These are phyloP conservation scores for Neurospora hispaniola DNA, from an alignment of 495 filamentous ascomycete species.

Conservation along the genomic window DNA sequence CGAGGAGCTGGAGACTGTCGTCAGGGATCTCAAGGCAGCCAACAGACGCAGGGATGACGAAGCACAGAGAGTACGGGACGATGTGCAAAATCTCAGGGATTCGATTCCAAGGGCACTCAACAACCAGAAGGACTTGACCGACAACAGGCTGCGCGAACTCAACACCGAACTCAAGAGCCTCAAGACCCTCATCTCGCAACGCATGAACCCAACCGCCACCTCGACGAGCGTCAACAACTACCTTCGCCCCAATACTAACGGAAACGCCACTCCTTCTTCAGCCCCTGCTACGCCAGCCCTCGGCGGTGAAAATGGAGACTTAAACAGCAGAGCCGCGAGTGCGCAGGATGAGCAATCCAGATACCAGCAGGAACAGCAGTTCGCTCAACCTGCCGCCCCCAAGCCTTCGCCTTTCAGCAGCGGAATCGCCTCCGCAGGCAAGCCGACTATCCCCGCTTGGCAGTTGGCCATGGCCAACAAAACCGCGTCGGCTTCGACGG, in stretches of 20 bases:
- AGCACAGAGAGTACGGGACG: slow-evolving; percentile 70
- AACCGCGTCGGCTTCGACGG: slow-evolving; percentile 17
- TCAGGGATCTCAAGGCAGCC: slow-evolving; percentile 68
- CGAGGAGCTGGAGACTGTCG: slow-evolving; percentile 70
- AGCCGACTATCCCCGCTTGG: slow-evolving; percentile 81
- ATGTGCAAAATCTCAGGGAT: slow-evolving; percentile 70
- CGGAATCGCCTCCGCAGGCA: slow-evolving; percentile 25
- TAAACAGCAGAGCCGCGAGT: slow-evolving; percentile 14
- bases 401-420: slow-evolving; percentile 26
- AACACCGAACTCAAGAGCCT: slow-evolving; percentile 84
- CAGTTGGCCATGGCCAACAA: slow-evolving; percentile 66
- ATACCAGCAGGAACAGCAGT: slow-evolving; percentile 21
- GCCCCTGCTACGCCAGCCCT: slow-evolving; percentile 23
- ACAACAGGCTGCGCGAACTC: slow-evolving; percentile 72
- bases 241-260: slow-evolving; percentile 27
- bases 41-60: slow-evolving; percentile 76
- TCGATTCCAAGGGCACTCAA: slow-evolving; percentile 80
- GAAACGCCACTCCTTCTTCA: slow-evolving; percentile 16
- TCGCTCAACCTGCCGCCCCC: slow-evolving; percentile 12
- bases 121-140: slow-evolving; percentile 73
- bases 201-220: slow-evolving; percentile 48
- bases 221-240: slow-evolving; percentile 23
- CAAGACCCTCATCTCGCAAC: slow-evolving; percentile 75
- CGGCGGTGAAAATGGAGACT: slow-evolving; percentile 11
- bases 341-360: slow-evolving; percentile 29